Conservation (phyloP, 1,284 basidiomycete genomes). For the Tranzscheliella williamsii region DNA sequence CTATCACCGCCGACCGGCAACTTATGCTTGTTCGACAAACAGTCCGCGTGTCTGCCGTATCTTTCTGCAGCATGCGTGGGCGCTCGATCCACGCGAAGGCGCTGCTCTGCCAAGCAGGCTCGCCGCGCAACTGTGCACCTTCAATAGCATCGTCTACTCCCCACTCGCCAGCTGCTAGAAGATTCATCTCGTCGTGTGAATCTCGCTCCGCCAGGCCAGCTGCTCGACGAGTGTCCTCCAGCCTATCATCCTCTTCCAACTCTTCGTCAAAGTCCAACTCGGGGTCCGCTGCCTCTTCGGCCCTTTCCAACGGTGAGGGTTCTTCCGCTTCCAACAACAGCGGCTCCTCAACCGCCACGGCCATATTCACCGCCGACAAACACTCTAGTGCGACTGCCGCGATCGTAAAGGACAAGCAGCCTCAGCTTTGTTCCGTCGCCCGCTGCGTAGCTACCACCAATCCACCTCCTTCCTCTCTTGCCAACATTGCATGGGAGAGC, state of each 20-base stretch:
- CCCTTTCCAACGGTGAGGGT: background rate
- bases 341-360: conserved; percentile 11
- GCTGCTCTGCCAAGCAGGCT: conserved; percentile 17
- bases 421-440: background rate
- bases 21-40: too few species aligned
- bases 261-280: conserved; percentile 28
- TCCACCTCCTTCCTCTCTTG: conserved; percentile 39
- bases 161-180: conserved; percentile 4
- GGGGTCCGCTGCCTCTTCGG: conserved; percentile 4
- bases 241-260: background rate
- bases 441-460: conserved; percentile 17
- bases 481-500: conserved; percentile 36
- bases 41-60: too few species aligned
- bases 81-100: conserved; percentile 35
- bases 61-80: conserved; percentile 34
- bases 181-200: conserved; percentile 26
- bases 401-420: background rate
- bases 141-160: conserved; percentile 9
- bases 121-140: conserved; percentile 9
- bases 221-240: conserved; percentile 12
- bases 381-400: background rate
- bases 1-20: too few species aligned
- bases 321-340: conserved; percentile 10
- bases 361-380: background rate
- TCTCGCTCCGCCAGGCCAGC: conserved; percentile 17